phyloP scores from a whole-genome alignment of 2,329 filamentous ascomycete genomes.

The Ophiostoma himal-ulmi region DNA sequence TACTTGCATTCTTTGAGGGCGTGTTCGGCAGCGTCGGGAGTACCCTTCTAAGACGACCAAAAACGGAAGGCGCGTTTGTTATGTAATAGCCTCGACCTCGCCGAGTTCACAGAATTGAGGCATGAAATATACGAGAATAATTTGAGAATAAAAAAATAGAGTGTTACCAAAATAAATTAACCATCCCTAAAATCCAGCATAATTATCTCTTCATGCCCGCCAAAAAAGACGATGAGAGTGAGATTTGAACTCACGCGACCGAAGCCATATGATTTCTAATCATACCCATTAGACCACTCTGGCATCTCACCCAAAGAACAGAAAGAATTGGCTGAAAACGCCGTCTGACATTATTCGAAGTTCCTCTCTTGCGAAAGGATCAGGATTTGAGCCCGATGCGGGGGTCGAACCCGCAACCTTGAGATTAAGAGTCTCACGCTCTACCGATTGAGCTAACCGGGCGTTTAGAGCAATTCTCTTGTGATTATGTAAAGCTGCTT shows the following conservation, averaged over 20 bases:
- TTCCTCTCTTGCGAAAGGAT: conserved; percentile 25
- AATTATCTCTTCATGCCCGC: neutral
- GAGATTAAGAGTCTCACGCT: conserved; percentile 63
- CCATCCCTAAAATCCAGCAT: neutral
- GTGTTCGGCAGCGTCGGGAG: neutral
- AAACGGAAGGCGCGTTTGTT: neutral
- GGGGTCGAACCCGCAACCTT: conserved; percentile 40
- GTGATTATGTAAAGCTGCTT: neutral
- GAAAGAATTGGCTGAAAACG: conserved; percentile 1
- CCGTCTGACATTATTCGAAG: neutral
- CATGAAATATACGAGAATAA: neutral
- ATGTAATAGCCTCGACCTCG: neutral
- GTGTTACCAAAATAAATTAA: neutral
- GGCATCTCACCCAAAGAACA: conserved; percentile 9
- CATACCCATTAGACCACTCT: conserved; percentile 16
- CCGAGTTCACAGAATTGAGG: too few species aligned
- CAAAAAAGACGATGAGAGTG: neutral
- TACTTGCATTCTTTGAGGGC: neutral
- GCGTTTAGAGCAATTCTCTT: conserved; percentile 30
- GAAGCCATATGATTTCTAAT: conserved; percentile 16
- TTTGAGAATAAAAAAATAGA: neutral
- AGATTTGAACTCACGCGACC: conserved; percentile 16
- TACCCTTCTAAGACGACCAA: neutral
- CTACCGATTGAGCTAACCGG: conserved; percentile 65
- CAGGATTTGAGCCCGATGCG: conserved; percentile 43